Conservation (phyloP, 2,329 filamentous ascomycete species). For the Samsoniella hepiali region DNA sequence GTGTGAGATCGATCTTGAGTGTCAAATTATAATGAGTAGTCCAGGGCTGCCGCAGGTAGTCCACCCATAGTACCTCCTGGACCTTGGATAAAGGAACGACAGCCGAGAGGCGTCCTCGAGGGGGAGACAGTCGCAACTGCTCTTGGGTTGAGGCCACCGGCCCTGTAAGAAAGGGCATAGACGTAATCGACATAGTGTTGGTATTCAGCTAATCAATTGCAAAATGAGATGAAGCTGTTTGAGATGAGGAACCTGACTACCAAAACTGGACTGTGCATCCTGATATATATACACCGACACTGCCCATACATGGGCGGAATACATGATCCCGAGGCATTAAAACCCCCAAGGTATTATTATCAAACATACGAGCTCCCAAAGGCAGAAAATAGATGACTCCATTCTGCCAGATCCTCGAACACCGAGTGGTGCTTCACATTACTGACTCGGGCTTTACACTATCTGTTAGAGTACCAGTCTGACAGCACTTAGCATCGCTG, state of each 20-base stretch:
- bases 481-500: no score
- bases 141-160: neutral
- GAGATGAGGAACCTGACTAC: neutral
- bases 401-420: no score
- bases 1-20: slow-evolving; percentile 1
- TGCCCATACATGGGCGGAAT: no score
- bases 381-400: no score
- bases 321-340: no score
- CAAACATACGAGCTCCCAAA: no score
- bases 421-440: no score
- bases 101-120: neutral
- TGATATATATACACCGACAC: no score
- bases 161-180: slow-evolving; percentile 9
- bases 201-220: neutral
- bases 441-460: no score
- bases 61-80: slow-evolving; percentile 10
- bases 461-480: no score
- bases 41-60: slow-evolving; percentile 7
- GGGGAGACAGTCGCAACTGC: neutral
- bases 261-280: no score
- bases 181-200: neutral
- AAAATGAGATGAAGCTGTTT: neutral
- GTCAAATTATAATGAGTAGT: slow-evolving; percentile 4
- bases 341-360: no score
- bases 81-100: slow-evolving; percentile 10